Evolutionary conservation across 23 red algal species (phyloP), one percentile per base, ranked within the genome.

Genomic region (Gracilaria domingensis): DNA sequence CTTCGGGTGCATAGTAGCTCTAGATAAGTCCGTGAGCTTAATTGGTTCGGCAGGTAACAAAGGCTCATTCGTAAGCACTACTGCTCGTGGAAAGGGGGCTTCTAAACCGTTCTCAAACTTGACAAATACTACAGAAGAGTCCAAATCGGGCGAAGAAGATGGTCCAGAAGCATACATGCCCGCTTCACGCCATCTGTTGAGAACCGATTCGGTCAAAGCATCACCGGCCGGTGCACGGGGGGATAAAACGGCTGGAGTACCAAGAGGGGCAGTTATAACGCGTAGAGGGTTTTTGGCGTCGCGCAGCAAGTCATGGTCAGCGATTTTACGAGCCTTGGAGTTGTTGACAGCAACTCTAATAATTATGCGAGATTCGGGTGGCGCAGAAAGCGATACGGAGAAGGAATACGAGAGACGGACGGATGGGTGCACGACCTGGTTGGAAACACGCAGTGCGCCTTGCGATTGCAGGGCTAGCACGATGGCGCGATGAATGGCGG

Each of bases 171-270:
- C 75, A 49, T 79, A 60, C 73, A 90, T 60, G 53, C 87, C 87
- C 8, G 87, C 87, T 29, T 90, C 87, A 18, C 87, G 87, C 87
- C 87, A 90, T 65, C 87, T 71, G 35, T 45, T 50, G 36, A 90
- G 49, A 32, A 90, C 87, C 17, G 87, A 90, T 23, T 66, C 87
- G 16, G 87, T 69, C 16, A 90, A 49, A 23, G 87, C 87, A 90
- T 90, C 87, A 44, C 87, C 87, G 26, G 87, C 87, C 36, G 59
- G 53, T 8, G 87, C 45, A 34, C 87, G 71, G 8, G 58, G 21
- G 28, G 87, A 70, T 23, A 90, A 56, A 7, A 64, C 38, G 30
- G 74, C 87, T 6, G 37, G 14, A 28, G 61, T 80, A 47, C 87
- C 71, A 45, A 90, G 56, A 20, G 87, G 86, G 42, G 87, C 76